Evolutionary conservation across 441 rosid genomes (phyloP), one percentile per base, ranked within the genome.

Genomic region (Pelargonium citronellum): DNA sequence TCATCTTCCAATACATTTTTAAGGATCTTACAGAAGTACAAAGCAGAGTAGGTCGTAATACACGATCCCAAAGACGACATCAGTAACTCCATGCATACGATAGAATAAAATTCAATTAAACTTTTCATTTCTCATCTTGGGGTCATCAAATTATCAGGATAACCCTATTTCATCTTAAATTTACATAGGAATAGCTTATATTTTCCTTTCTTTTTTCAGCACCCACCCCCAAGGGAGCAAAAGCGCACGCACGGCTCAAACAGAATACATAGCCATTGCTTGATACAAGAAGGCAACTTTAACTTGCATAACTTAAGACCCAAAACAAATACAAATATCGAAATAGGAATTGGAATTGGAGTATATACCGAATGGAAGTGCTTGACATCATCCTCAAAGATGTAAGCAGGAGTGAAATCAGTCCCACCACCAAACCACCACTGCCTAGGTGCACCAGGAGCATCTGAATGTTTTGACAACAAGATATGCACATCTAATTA

Each of bases 371-470:
- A 83, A 74, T 95, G 99, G 64, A 95, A 95, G 79, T 92, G 98
- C 85, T 83, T 89, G 77, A 90, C 98, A 83, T 95, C 99, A 70
- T 95, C 98, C 72, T 95, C 97, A 69, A 90, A 88, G 77, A 95
- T 87, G 72, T 95, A 95, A 79, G 99, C 84, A 79, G 99, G 99
- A 49, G 99, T 91, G 43, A 95, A 85, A 84, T 95, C 99, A 70
- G 99, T 95, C 37, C 99, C 99, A 71, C 99, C 98, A 51, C 99
- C 96, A 77, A 95, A 92, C 99, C 98, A 95, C 99, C 98, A 95
- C 67, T 90, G 96, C 81, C 89, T 83, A 2, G 98, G 98, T 67
- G 98, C 98, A 83, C 99, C 99, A 69, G 97, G 98, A 73, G 72
- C 71, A 84, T 95, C 99, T 95, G 76, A 75, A 37, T 60, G 30